Evolutionary conservation across 192 early-diverging fungal genomes (phyloP), one percentile per base, ranked within the genome.

Genomic region (Lobosporangium transversale): DNA sequence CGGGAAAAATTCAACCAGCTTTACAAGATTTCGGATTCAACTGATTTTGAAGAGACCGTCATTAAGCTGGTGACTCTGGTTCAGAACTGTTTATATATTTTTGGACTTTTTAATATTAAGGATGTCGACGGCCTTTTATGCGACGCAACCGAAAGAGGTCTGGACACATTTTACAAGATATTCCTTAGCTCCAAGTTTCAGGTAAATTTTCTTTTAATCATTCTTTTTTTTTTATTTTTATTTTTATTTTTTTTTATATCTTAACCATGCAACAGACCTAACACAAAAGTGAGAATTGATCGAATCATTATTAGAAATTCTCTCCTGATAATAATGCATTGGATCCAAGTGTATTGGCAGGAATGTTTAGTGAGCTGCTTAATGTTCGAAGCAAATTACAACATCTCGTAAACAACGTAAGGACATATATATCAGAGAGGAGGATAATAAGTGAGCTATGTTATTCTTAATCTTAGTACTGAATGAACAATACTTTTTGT

Each of bases 111-210:
- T 23, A 78, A 75, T 1, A 50, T 69, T 2, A 44, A 51, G 23
- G 81, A 84, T 42, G 80, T 84, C 12, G 85, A 86, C 78, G 85
- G 85, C 11, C 53, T 86, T 23, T 32, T 84, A 37, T 86, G 85
- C 26, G 67, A 84, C 59, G 81, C 81, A 7, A 86, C 85, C 21
- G 60, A 68, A 9, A 47, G 9, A 29, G 85, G 82, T 1, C 66
- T 86, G 7, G 75, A 81, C 15, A 43, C 51, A 31, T 86, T 81
- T 42, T 83, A 84, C 44, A 50, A 47, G 5, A 62, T 70, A 17
- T 84, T 81, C 44, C 58, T 81, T 7, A 80, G 70, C 14, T 33
- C 58, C 8, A 78, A 73, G 36, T 70, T 62, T 31, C 68, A 79
- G 69, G 74, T 70, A 66, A 24, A 14, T n/a, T 4, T 6, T 4